Evolutionary conservation across 305 asterid genomes (phyloP).

Genomic region (Rubia tinctorum): DNA sequence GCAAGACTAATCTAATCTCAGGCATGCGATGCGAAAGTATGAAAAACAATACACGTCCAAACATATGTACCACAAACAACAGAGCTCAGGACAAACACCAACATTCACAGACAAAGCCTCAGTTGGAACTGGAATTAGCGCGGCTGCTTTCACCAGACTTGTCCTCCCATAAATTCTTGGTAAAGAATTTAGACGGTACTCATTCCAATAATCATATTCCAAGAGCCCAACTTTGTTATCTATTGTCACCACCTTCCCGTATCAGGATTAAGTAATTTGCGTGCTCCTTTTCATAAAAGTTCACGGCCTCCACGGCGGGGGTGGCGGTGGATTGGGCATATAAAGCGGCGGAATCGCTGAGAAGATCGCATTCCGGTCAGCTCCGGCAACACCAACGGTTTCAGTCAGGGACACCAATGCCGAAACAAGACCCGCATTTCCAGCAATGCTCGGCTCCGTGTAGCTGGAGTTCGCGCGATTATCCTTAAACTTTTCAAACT

Average conservation of each 20-base stretch:
- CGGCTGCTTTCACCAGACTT: not conserved
- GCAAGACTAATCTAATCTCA: not conserved
- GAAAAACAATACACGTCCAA: not conserved
- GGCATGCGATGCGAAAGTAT: not conserved
- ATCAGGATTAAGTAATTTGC: too few relatives aligned
- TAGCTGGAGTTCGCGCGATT: slow-evolving; percentile 52
- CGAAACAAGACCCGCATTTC: slow-evolving; percentile 88
- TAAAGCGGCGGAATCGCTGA: slow-evolving; percentile 70
- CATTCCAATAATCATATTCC: not conserved
- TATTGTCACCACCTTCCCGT: not conserved
- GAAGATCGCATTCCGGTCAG: slow-evolving; percentile 62
- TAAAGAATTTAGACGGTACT: not conserved
- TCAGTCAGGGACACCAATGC: slow-evolving; percentile 82
- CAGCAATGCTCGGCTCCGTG: slow-evolving; percentile 85
- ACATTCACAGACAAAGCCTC: too few relatives aligned
- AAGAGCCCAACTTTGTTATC: not conserved
- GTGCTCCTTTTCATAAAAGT: too few relatives aligned
- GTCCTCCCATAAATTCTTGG: too few relatives aligned
- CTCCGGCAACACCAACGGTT: slow-evolving; percentile 50
- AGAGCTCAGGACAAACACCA: too few relatives aligned
- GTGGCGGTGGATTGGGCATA: slow-evolving; percentile 21
- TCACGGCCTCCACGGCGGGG: slow-evolving; percentile 3
- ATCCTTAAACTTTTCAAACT: slow-evolving; percentile 64
- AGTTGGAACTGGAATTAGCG: not conserved
- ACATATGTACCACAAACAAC: not conserved